These are phyloP conservation scores for Fonsecaea pugnacius DNA, from an alignment of 2,329 filamentous ascomycete species.

Conservation along the genomic window DNA sequence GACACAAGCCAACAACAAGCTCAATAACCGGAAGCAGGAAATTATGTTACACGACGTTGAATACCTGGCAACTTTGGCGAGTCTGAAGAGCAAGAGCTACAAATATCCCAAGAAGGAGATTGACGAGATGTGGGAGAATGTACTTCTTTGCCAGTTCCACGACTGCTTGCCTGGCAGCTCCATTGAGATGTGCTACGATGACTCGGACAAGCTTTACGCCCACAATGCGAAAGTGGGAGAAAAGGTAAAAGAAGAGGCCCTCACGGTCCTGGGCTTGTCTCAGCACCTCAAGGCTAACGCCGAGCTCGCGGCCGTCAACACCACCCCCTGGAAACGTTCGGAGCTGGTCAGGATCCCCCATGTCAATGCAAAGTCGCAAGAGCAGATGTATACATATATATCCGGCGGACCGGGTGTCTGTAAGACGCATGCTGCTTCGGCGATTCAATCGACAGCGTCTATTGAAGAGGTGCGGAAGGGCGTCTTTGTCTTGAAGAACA, in stretches of 20 bases:
- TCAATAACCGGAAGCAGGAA: slow-evolving; percentile 86
- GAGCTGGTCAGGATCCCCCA: slow-evolving; percentile 70
- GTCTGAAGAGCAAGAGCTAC: slow-evolving; percentile 72
- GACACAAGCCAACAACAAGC: slow-evolving; percentile 96
- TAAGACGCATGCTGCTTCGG: slow-evolving; percentile 39
- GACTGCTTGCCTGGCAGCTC: slow-evolving; percentile 93
- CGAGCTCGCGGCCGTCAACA: slow-evolving; percentile 73
- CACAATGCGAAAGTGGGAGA: slow-evolving; percentile 78
- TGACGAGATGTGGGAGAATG: slow-evolving; percentile 92
- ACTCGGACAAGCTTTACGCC: slow-evolving; percentile 87
- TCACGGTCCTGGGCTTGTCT: slow-evolving; percentile 68
- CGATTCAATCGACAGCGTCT: slow-evolving; percentile 44
- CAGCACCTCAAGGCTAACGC: slow-evolving; percentile 47
- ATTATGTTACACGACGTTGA: slow-evolving; percentile 85
- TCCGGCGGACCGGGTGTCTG: slow-evolving; percentile 54
- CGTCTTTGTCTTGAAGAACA: slow-evolving; percentile 79
- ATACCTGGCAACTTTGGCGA: slow-evolving; percentile 82
- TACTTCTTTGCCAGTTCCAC: slow-evolving; percentile 94
- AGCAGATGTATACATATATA: slow-evolving; percentile 49
- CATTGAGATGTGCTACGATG: slow-evolving; percentile 98
- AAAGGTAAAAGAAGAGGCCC: slow-evolving; percentile 71
- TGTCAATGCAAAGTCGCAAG: slow-evolving; percentile 31
- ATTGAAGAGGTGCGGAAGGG: slow-evolving; percentile 60
- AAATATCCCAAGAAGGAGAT: slow-evolving; percentile 93
- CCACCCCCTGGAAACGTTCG: slow-evolving; percentile 80